Evolutionary conservation across 345 rosid species (phyloP).

Genomic region (Noccaea caerulescens): DNA sequence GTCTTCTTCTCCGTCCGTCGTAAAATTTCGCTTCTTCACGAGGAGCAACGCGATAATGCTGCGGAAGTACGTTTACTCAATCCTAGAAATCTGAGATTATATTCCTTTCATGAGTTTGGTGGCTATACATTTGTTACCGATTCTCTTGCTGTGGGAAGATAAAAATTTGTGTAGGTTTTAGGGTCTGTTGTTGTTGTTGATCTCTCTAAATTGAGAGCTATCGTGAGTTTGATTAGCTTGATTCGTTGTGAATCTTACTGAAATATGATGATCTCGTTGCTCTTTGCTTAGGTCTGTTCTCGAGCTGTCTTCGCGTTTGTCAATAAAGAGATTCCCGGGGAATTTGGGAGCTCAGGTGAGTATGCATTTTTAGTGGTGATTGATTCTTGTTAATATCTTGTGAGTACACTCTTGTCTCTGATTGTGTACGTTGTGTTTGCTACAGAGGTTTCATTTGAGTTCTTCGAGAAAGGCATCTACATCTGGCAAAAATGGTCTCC

Average conservation of each 20-base stretch:
- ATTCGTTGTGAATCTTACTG: constrained; percentile 7
- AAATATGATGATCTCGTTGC: constrained; percentile 4
- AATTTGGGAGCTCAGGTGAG: constrained; percentile 56
- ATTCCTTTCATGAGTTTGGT: neutral
- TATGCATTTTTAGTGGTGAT: constrained; percentile 19
- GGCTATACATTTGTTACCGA: neutral
- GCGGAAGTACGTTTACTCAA: constrained; percentile 40
- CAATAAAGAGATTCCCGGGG: constrained; percentile 53
- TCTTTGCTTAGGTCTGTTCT: constrained; percentile 58
- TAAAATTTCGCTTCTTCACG: constrained; percentile 1
- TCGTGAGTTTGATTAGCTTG: constrained; percentile 4
- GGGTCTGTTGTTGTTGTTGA: constrained; percentile 10
- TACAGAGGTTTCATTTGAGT: constrained; percentile 48
- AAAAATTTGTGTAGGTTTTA: constrained; percentile 9
- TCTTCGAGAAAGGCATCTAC: constrained; percentile 59
- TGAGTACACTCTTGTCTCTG: constrained; percentile 7
- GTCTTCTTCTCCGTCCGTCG: constrained; percentile 29
- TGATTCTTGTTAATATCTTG: constrained; percentile 6
- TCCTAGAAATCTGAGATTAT: neutral
- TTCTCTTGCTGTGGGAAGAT: constrained; percentile 22
- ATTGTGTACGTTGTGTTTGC: constrained; percentile 38
- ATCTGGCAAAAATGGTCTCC: constrained; percentile 49
- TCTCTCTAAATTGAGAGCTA: constrained; percentile 3
- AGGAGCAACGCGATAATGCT: constrained; percentile 39
- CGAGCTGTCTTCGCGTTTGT: constrained; percentile 62